phyloP scores from a whole-genome alignment of 768 basidiomycete genomes.

The Tylopilus plumbeoviolaceoides region DNA sequence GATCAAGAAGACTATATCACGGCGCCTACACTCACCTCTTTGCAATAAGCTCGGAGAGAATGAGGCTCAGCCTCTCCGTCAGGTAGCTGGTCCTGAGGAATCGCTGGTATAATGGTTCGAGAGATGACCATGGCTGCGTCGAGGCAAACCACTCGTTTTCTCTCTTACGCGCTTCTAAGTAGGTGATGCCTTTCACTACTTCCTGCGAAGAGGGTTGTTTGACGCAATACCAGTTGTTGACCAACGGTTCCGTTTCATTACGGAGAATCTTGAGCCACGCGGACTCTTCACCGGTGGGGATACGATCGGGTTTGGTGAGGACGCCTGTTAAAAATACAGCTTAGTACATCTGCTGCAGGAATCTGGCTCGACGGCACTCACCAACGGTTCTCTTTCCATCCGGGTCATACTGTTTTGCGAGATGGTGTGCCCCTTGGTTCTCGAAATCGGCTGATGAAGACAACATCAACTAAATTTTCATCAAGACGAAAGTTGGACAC shows the following conservation, averaged over 20 bases:
- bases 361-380: conserved; percentile 41
- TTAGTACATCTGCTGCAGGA: conserved; percentile 23
- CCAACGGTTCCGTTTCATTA: conserved; percentile 40
- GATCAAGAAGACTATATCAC: not conserved
- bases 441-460: conserved; percentile 68
- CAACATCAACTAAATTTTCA: conserved; percentile 32
- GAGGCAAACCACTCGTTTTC: conserved; percentile 59
- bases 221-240: conserved; percentile 36
- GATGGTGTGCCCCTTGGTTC: conserved; percentile 69
- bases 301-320: conserved; percentile 71
- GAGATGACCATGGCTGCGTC: conserved; percentile 49
- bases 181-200: conserved; percentile 34
- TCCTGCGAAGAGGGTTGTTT: conserved; percentile 35
- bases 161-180: conserved; percentile 52
- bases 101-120: conserved; percentile 47
- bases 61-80: conserved; percentile 51
- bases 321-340: conserved; percentile 8
- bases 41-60: conserved; percentile 60
- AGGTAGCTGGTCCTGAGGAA: conserved; percentile 56
- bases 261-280: conserved; percentile 55
- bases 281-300: conserved; percentile 20
- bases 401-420: conserved; percentile 58
- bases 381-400: conserved; percentile 68
- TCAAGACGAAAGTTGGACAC: conserved; percentile 1
- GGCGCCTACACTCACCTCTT: conserved; percentile 44